Evolutionary conservation across 2,329 filamentous ascomycete species (phyloP).

Genomic region (Stemphylium lycopersici): DNA sequence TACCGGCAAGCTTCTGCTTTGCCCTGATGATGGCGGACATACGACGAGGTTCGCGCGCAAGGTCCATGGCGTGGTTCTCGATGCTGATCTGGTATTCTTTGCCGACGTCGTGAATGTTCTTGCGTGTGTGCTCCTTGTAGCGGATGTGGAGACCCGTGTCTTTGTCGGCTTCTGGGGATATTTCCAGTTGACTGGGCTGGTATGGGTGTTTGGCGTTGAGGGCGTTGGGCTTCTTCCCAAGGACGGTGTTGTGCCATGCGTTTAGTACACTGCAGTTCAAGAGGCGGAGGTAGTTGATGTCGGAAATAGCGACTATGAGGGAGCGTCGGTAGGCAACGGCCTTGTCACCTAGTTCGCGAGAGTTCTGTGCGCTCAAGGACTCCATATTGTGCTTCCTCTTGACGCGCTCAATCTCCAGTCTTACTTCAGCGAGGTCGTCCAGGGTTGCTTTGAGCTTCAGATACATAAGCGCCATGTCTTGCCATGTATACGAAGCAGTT

Average conservation of each 20-base stretch:
- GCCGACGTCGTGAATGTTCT: not conserved
- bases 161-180: not conserved
- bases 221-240: not conserved
- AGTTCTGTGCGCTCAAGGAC: no score
- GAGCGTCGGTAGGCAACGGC: not conserved
- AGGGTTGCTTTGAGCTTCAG: not conserved
- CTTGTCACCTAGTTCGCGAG: constrained; percentile 2
- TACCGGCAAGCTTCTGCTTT: not conserved
- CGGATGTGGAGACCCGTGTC: not conserved
- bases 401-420: not conserved
- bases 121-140: not conserved
- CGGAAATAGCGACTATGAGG: not conserved
- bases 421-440: not conserved
- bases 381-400: no score
- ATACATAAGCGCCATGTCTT: not conserved
- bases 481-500: not conserved
- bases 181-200: not conserved
- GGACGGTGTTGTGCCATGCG: not conserved
- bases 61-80: not conserved
- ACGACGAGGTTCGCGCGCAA: not conserved
- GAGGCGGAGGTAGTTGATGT: constrained; percentile 1
- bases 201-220: constrained; percentile 1
- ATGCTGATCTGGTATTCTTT: not conserved
- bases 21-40: not conserved
- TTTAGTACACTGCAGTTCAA: not conserved